These are phyloP conservation scores for Globisporangium solare DNA, from an alignment of 352 stramenopile species.

Conservation along the genomic window DNA sequence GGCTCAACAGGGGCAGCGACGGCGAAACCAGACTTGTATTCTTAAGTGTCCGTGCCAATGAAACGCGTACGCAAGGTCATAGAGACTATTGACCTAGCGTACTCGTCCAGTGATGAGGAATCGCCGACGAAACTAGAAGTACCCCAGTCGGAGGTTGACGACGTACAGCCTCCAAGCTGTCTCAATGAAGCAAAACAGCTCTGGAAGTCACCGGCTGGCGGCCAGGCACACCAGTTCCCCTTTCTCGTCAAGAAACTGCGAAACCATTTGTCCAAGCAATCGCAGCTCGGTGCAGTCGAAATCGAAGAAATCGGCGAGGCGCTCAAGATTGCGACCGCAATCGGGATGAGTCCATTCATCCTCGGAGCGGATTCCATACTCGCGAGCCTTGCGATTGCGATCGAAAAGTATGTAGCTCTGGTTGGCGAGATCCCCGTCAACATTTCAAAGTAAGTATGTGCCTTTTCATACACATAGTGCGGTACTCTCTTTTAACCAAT, in stretches of 20 bases:
- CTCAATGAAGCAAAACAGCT: conserved; percentile 18
- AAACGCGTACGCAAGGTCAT: conserved; percentile 13
- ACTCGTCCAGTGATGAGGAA: background rate
- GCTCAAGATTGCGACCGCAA: conserved; percentile 15
- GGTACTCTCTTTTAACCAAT: background rate
- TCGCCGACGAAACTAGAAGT: conserved; percentile 20
- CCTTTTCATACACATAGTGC: background rate
- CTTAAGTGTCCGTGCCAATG: background rate
- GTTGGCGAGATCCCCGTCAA: conserved; percentile 15
- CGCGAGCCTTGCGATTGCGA: conserved; percentile 13
- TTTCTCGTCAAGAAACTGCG: conserved; percentile 19
- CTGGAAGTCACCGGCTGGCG: background rate
- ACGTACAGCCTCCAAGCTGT: conserved; percentile 11
- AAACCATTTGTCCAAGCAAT: conserved; percentile 18
- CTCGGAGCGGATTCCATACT: conserved; percentile 12
- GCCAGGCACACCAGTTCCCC: conserved; percentile 22
- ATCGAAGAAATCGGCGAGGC: conserved; percentile 15
- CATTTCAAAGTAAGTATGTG: conserved; percentile 21
- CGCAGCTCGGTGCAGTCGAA: conserved; percentile 13
- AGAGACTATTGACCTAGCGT: background rate
- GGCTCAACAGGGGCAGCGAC: conserved; percentile 2
- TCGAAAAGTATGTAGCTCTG: conserved; percentile 20
- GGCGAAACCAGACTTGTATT: background rate
- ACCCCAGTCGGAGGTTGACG: conserved; percentile 19
- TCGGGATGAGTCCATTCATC: conserved; percentile 17